Base-by-base conservation (phyloP, 306 rosid genomes). In the Alnus rubra region DNA sequence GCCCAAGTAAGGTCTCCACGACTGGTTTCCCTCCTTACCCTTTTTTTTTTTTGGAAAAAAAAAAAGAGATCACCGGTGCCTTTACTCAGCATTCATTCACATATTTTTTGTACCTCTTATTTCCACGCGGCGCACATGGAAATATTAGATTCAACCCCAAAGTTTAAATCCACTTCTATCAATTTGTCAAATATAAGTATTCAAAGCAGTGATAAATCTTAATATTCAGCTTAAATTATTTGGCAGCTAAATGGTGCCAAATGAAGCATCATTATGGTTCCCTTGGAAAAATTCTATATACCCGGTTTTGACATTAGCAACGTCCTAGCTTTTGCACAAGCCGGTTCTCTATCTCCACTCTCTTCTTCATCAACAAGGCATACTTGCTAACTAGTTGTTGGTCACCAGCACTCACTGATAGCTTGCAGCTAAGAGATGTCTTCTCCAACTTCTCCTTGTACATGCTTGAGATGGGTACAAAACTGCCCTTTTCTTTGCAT, bases 301-400 rank as follows among this genome's bases (percentile, higher is more conserved):
- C 19, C 30, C 55, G 69, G 13, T 71, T 68, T 60, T 19, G 3
- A 47, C 52, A 68, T 86, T 77, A 94, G 76, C 50, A 64, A 65
- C 97, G 93, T 35, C 97, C 99, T 2, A 90, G 71, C 80, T 89
- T 88, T 76, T 88, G 76, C n/a, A 91, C 93, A 5, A 95, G 92
- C 69, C 80, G 85, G 79, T 90, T 89, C 86, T 95, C 99, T 64
- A 95, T 91, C 76, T 93, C 96, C 23, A 86, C 84, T 81, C 99
- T 90, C 92, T 92, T 95, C 86, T 83, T 88, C 93, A 86, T 82
- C 63, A 91, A 55, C 85, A 86, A 69, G 53, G 82, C 83, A 62
- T 95, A 93, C 76, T 84, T 93, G 70, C 89, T 85, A 83, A 83
- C 81, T 69, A 90, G 82, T 50, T 86, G 82, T 23, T 62, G 63